These are phyloP conservation scores for Ramularia collo-cygni DNA, from an alignment of 2,329 filamentous ascomycete species.

Conservation along the genomic window DNA sequence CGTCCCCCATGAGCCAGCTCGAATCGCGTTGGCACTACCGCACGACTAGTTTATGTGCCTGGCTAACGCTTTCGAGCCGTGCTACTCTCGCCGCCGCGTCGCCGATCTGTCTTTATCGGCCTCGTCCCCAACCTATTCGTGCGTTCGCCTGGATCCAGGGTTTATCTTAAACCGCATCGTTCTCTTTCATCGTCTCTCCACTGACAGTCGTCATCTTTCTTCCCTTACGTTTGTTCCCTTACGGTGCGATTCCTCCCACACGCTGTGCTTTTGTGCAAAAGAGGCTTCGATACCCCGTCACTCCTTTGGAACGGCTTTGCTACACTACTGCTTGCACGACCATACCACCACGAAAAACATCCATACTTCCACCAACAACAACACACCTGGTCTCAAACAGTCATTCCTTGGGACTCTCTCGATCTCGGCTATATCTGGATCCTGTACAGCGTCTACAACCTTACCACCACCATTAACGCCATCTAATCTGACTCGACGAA, in stretches of 20 bases:
- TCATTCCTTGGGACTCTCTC: slow-evolving; percentile 15
- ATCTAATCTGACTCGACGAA: slow-evolving; percentile 14
- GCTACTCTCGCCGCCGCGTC: slow-evolving; percentile 15
- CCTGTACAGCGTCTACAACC: slow-evolving; percentile 18
- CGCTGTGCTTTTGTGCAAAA: slow-evolving; percentile 13
- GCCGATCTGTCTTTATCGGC: slow-evolving; percentile 25
- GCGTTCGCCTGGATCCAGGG: slow-evolving; percentile 23
- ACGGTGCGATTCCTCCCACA: slow-evolving; percentile 16
- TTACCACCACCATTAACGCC: slow-evolving; percentile 8
- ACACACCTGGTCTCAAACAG: slow-evolving; percentile 12
- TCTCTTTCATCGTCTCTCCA: slow-evolving; percentile 17
- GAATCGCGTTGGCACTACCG: slow-evolving; percentile 20
- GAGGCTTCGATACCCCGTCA: slow-evolving; percentile 15
- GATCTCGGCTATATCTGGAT: slow-evolving; percentile 10
- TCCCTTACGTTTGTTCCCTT: slow-evolving; percentile 20
- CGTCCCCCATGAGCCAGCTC: slow-evolving; percentile 23
- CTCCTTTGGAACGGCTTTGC: slow-evolving; percentile 20
- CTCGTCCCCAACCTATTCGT: slow-evolving; percentile 19
- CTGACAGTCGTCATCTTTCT: slow-evolving; percentile 21
- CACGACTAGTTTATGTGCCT: slow-evolving; percentile 21
- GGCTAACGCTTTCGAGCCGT: slow-evolving; percentile 20
- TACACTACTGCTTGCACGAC: slow-evolving; percentile 17
- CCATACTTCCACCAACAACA: slow-evolving; percentile 5
- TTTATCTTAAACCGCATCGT: slow-evolving; percentile 23
- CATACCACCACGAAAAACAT: slow-evolving; percentile 10